Conservation (phyloP, 2,329 filamentous ascomycete genomes). For the Calonectria pauciramosa region DNA sequence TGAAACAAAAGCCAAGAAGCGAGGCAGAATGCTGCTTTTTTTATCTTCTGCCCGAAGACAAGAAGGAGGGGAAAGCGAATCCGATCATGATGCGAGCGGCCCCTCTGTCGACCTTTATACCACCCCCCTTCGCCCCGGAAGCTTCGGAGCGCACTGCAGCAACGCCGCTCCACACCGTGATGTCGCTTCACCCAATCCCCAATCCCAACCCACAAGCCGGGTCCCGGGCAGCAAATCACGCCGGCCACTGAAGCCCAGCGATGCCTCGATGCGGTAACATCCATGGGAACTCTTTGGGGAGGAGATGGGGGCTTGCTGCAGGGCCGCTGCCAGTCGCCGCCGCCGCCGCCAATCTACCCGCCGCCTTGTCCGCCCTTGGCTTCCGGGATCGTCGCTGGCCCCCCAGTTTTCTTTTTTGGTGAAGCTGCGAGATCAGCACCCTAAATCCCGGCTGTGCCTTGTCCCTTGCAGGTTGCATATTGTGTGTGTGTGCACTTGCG, state of each 20-base stretch:
- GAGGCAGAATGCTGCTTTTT: background rate
- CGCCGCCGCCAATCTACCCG: background rate
- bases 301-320: background rate
- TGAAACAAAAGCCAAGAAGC: background rate
- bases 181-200: background rate
- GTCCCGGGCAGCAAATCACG: background rate
- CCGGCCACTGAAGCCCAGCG: background rate
- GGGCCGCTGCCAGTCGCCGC: background rate
- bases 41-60: background rate
- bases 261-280: background rate
- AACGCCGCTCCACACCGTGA: background rate
- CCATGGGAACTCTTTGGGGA: background rate
- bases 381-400: background rate
- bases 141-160: slow-evolving; percentile 26
- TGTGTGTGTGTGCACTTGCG: background rate
- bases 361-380: background rate
- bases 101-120: background rate
- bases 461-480: slow-evolving; percentile 15
- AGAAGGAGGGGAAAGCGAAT: background rate
- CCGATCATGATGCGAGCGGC: background rate
- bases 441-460: slow-evolving; percentile 10
- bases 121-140: slow-evolving; percentile 27
- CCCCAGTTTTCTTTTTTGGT: background rate
- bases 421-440: slow-evolving; percentile 13
- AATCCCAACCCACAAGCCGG: slow-evolving; percentile 3